A percentile compares a stretch with the other conserved stretches of the same genome.
Conservation (phyloP, 73 alveolate species). For the Paramecium caudatum region DNA sequence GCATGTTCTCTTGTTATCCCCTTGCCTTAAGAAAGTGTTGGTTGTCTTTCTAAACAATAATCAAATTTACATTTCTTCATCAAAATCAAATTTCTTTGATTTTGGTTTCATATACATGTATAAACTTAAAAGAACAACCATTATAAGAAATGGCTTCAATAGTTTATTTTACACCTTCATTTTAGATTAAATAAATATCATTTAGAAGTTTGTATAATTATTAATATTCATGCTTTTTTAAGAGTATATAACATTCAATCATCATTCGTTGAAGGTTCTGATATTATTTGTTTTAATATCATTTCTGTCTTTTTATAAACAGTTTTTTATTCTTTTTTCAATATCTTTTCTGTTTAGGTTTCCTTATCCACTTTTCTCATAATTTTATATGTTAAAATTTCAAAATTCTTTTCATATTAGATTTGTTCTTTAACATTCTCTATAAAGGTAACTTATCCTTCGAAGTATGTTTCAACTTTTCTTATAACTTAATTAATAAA, state of each 20-base stretch:
- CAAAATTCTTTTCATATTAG: neutral
- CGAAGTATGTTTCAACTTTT: neutral
- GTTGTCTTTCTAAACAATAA: slow-evolving; percentile 25
- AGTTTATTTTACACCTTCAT: neutral
- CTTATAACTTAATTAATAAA: neutral
- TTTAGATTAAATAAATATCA: neutral
- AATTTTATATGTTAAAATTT: neutral
- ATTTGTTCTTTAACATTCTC: neutral
- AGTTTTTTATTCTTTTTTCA: neutral
- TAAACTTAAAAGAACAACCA: neutral
- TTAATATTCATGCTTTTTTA: too few relatives aligned
- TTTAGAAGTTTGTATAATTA: too few relatives aligned
- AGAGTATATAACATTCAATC: too few relatives aligned
- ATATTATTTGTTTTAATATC: neutral
- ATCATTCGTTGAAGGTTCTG: neutral
- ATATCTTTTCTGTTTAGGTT: neutral
- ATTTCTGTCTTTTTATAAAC: neutral
- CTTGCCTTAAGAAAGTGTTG: slow-evolving; percentile 28
- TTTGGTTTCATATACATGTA: slow-evolving; percentile 35
- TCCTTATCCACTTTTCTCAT: neutral
- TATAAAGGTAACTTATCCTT: neutral
- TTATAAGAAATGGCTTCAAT: neutral
- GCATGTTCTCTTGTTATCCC: slow-evolving; percentile 66
- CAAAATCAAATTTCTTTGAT: slow-evolving; percentile 45
- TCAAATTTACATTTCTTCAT: neutral